Percentiles rank a stretch among this genome's conserved stretches.
These are phyloP conservation scores for Neurospora cerealis DNA, from an alignment of 495 filamentous ascomycete genomes.

Conservation along the genomic window DNA sequence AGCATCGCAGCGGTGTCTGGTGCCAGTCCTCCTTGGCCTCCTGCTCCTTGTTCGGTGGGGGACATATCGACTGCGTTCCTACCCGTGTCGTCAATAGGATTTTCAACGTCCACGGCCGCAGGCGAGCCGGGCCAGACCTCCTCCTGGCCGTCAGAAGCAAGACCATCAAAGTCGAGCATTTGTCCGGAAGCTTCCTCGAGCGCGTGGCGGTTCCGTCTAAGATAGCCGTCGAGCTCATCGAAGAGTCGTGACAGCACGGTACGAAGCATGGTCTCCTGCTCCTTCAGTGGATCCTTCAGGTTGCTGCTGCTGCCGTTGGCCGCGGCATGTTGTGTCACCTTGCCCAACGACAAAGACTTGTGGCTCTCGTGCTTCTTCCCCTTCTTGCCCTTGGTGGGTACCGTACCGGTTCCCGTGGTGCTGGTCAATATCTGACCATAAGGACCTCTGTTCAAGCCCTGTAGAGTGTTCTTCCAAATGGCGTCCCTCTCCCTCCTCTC, in stretches of 20 bases:
- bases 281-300: constrained; percentile 1
- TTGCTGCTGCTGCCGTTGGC: not conserved
- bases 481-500: constrained; percentile 7
- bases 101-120: not conserved
- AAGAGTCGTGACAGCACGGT: constrained; percentile 6
- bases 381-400: not conserved
- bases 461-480: constrained; percentile 17
- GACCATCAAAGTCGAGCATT: constrained; percentile 8
- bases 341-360: not conserved
- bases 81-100: not conserved
- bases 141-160: constrained; percentile 3
- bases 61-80: not conserved
- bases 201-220: constrained; percentile 12
- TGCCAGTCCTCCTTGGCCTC: not conserved
- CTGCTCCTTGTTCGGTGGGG: not conserved
- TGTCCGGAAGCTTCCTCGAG: constrained; percentile 12
- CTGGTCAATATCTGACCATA: not conserved
- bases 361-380: not conserved
- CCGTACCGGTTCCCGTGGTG: not conserved
- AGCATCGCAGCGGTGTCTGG: not conserved
- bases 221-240: constrained; percentile 9
- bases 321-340: not conserved
- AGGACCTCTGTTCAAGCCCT: constrained; percentile 8
- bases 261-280: constrained; percentile 7
- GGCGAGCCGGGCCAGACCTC: not conserved